Base-by-base conservation (phyloP, 2,329 filamentous ascomycete genomes). In the Sclerotinia spermophila region DNA sequence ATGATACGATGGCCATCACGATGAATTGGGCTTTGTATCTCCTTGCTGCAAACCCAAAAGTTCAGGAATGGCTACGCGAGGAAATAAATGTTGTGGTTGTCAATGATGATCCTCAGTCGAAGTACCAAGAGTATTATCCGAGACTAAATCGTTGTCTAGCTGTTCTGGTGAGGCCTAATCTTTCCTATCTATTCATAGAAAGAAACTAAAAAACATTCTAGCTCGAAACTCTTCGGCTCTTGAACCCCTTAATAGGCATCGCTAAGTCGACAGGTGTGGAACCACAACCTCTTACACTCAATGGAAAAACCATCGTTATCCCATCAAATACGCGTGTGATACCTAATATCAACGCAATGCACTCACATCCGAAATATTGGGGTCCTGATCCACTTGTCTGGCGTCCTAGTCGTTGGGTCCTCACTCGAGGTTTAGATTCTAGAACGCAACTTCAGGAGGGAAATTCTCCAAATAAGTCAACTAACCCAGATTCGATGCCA, bases 81-180 rank as follows among this genome's bases (percentile, higher is more conserved):
- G 76, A 77, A 27, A 67, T 78, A 10, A 51, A 72, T 27, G 40
- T 35, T 21, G 72, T 78, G 6, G 71, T 73, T 79, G 80, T 69
- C 67, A 73, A 74, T 38, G 69, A 74, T 27, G 61, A 74, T 6
- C 17, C 61, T 0, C 73, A 78, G 5, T 81, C 79, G 78, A 77
- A 81, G 19, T 84, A 82, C 66, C 53, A 73, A 5, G 72, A 75
- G 2, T 69, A 79, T 11, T 84, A 82, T 68, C 82, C 83, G 0
- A 81, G 78, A 27, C 75, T 86, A 0, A 80, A 79, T 58, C 78
- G 82, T 21, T 83, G 81, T 59, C 68, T 82, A 2, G 78, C 82
- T 1, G 73, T 82, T 2, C 72, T 85, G 77, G 77, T 77, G 72
- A 44, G 72, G 60, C 17, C 44, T 13, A 15, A 17, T 48, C 8